These are phyloP conservation scores for Nicotiana otophora DNA, from an alignment of 257 asterid genomes.

Conservation along the genomic window DNA sequence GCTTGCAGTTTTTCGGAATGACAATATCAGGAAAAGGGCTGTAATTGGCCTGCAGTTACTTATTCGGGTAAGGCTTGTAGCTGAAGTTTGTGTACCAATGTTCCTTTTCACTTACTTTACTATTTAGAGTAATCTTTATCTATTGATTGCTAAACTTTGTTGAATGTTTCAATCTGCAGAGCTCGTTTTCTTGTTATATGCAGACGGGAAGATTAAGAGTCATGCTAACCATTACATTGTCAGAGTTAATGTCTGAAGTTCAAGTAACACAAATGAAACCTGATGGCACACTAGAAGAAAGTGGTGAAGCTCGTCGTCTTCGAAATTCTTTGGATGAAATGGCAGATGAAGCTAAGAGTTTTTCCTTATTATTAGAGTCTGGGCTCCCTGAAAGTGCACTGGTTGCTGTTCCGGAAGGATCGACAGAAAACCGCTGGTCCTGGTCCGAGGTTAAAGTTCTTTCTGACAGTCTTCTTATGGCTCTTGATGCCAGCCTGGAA, in stretches of 20 bases:
- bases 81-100: slow-evolving; percentile 6
- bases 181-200: slow-evolving; percentile 71
- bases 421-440: slow-evolving; percentile 57
- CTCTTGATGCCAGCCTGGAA: slow-evolving; percentile 99
- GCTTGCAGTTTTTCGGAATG: slow-evolving; percentile 90
- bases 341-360: slow-evolving; percentile 73
- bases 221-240: slow-evolving; percentile 86
- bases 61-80: slow-evolving; percentile 57
- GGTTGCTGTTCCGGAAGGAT: slow-evolving; percentile 39
- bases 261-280: slow-evolving; percentile 92
- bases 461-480: slow-evolving; percentile 78
- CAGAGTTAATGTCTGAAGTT: slow-evolving; percentile 99
- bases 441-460: slow-evolving; percentile 80
- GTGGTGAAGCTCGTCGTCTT: slow-evolving; percentile 89
- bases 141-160: slow-evolving; percentile 17
- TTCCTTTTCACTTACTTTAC: slow-evolving; percentile 3
- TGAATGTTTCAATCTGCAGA: slow-evolving; percentile 44
- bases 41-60: slow-evolving; percentile 95
- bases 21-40: slow-evolving; percentile 76
- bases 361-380: slow-evolving; percentile 49
- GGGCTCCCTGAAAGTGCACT: slow-evolving; percentile 73
- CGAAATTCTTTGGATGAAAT: slow-evolving; percentile 82
- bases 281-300: slow-evolving; percentile 93
- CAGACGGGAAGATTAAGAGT: slow-evolving; percentile 89
- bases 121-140: not conserved